Evolutionary conservation across 495 filamentous ascomycete genomes (phyloP), one percentile per base, ranked within the genome.

Genomic region (Cladorrhinum samala): DNA sequence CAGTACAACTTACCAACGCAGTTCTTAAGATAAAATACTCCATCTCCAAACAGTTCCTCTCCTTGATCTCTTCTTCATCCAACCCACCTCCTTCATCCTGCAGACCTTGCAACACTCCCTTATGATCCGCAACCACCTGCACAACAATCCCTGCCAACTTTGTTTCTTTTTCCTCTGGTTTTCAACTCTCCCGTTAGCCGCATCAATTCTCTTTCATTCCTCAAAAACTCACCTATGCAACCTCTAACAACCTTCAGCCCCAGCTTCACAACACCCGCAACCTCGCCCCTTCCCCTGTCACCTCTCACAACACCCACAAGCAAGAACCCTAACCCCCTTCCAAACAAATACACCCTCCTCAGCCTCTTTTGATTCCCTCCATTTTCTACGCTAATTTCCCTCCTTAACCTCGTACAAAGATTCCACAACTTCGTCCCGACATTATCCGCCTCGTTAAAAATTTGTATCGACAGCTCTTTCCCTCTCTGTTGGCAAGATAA

Each of bases 21-120:
- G 82, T 84, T 49, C 89, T 75, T 49, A 91, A 69, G 47, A 82
- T 77, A 45, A 84, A 83, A 60, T 92, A 95, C 55, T 91, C 82
- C 33, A 74, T 68, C 39, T 77, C 72, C 9, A 88, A 59, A 20
- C 65, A 71, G 8, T 61, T 66, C 41, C 53, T 68, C 46, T 67
- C 61, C 33, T 55, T 56, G 20, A 53, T 50, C 50, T 72, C 65
- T 7, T 68, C 62, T 50, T 61, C 53, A 3, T 66, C 51, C 43
- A 55, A 57, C 4, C 20, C 64, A 53, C 33, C 45, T 14, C 33
- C 45, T 14, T 16, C n/a, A 3, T 63, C 56, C 27, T 33, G 27
- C 43, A 54, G 58, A 57, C 63, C 72, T 63, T 68, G 74, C 66
- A 91, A 54, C 18, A 66, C 61, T n/a, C 76, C 76, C 54, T 86